A percentile compares a stretch with the other conserved stretches of the same genome.
Conservation (phyloP, 306 rosid species). For the Carpinus fangiana region DNA sequence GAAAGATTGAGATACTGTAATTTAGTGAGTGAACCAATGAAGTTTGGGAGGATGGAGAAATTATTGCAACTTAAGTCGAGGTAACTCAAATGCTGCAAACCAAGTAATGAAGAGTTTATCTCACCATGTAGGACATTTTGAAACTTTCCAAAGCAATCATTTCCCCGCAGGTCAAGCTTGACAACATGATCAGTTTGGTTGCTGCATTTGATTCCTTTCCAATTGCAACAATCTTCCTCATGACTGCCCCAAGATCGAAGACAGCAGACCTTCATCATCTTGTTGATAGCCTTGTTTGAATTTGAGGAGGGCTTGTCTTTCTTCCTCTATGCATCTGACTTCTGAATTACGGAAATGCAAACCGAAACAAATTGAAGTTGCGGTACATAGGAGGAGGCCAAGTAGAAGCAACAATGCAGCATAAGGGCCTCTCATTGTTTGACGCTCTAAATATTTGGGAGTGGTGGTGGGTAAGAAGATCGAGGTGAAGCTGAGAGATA, state of each 20-base stretch:
- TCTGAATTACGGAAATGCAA: neutral
- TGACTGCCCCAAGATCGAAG: conserved; percentile 10
- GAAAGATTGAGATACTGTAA: neutral
- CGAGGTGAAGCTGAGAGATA: no score
- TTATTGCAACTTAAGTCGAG: neutral
- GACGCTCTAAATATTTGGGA: no score
- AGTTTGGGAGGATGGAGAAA: neutral
- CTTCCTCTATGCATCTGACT: conserved; percentile 4
- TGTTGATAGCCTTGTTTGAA: conserved; percentile 7
- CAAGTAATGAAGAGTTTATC: neutral
- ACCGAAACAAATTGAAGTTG: no score
- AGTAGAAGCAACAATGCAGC: no score
- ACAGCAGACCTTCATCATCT: neutral
- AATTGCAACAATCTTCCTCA: conserved; percentile 24
- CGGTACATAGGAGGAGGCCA: no score
- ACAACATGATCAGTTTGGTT: conserved; percentile 24
- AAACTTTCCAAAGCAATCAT: no score
- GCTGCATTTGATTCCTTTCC: conserved; percentile 31
- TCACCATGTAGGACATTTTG: no score
- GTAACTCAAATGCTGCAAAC: neutral
- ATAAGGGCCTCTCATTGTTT: no score
- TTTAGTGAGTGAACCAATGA: neutral
- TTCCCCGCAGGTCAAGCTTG: conserved; percentile 10
- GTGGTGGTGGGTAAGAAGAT: no score
- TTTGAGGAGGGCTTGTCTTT: conserved; percentile 16